Evolutionary conservation across 768 basidiomycete species (phyloP).

Genomic region (Amanita subjunquillea): DNA sequence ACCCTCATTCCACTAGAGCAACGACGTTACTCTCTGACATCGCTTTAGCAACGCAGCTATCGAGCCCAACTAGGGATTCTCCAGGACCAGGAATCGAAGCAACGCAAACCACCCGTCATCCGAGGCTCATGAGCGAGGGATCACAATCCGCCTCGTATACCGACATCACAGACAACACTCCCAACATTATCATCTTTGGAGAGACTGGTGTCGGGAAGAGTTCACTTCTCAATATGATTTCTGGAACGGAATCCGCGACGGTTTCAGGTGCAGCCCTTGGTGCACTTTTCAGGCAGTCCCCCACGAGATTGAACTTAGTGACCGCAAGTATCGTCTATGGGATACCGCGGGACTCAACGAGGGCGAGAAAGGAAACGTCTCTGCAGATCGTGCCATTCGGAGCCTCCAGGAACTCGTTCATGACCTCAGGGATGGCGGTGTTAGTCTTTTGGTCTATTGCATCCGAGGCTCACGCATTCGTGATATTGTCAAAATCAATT

Average conservation of each 20-base stretch:
- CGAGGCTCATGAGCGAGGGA: neutral
- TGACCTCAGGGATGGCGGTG: neutral
- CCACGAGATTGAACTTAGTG: constrained; percentile 16
- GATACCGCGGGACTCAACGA: constrained; percentile 25
- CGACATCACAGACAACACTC: neutral
- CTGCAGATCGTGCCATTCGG: constrained; percentile 18
- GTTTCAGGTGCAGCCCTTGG: constrained; percentile 18
- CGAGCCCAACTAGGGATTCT: neutral
- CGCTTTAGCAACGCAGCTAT: neutral
- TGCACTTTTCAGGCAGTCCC: constrained; percentile 20
- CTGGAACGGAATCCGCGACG: constrained; percentile 12
- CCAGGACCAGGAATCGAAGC: neutral
- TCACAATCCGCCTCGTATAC: neutral
- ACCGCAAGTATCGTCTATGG: constrained; percentile 16
- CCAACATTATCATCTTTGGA: constrained; percentile 9
- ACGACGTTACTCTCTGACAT: neutral
- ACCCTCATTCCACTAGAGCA: neutral
- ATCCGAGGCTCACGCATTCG: constrained; percentile 19
- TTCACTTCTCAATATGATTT: constrained; percentile 23
- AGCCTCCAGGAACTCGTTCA: constrained; percentile 10
- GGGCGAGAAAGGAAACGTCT: constrained; percentile 17
- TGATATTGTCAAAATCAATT: constrained; percentile 18
- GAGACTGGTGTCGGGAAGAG: constrained; percentile 17
- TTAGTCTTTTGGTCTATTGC: constrained; percentile 26
- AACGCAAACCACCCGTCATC: neutral